Evolutionary conservation across 768 basidiomycete species (phyloP), one percentile per base, ranked within the genome.

Genomic region (Roridomyces roridus): DNA sequence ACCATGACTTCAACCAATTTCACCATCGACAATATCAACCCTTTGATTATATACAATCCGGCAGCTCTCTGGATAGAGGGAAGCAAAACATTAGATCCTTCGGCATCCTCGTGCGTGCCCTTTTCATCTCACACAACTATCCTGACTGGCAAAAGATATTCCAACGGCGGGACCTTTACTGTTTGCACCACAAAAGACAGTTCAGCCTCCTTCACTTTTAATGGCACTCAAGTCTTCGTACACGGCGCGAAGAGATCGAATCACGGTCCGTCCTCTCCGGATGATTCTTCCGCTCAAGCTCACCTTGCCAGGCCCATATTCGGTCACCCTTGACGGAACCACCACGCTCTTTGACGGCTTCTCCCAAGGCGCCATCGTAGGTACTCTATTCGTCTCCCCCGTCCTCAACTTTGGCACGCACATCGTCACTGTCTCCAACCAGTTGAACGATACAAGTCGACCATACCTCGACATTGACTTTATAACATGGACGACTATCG

Each of bases 191-290:
- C 67, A 0, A 63, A 70, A 15, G 64, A 65, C 14, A 72, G 72
- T 11, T 29, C 44, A 11, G 70, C 52, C 4, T 60, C 61, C 0
- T 65, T 75, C 48, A 49, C 36, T 42, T 77, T 77, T 62, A 74
- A 72, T 25, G 75, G 75, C n/a, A 72, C 72, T 5, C 64, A 60
- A 14, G 42, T 77, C 37, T 76, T 65, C 67, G 60, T 77, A n/a
- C 74, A 68, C 28, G 77, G 76, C 4, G 74, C 75, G 3, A 70
- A 69, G 17, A 67, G 76, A n/a, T 0, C 20, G 6, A 76, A 78
- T 37, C 74, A 77, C 45, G 73, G 77, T 24, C 57, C 5, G 14
- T 9, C 20, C 31, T 29, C 28, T 21, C 31, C 26, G 17, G 3
- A 9, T 11, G 24, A 11, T 6, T 3, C 20, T 12, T 45, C 3